Evolutionary conservation across 2,329 filamentous ascomycete genomes (phyloP).

Genomic region (Penicillium hordei): DNA sequence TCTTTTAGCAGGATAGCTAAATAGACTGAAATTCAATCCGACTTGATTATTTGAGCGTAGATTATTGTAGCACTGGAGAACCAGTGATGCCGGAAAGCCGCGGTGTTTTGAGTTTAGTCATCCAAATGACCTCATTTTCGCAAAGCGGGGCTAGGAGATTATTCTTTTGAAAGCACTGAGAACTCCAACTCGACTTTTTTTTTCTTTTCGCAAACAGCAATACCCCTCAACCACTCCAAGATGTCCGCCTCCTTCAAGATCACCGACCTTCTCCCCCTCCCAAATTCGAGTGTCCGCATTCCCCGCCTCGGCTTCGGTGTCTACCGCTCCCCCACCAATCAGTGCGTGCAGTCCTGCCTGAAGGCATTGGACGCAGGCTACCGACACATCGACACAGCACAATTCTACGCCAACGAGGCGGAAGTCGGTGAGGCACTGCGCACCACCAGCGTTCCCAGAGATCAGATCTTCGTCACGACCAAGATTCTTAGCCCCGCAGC

Average conservation of each 20-base stretch:
- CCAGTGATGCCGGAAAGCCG: neutral
- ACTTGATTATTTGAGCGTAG: neutral
- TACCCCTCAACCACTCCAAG: constrained; percentile 6
- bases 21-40: neutral
- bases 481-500: constrained; percentile 62
- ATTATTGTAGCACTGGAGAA: neutral
- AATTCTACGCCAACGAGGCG: constrained; percentile 68
- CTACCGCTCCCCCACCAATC: constrained; percentile 58
- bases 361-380: constrained; percentile 56
- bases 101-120: constrained; percentile 5
- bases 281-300: constrained; percentile 54
- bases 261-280: constrained; percentile 51
- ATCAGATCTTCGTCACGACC: constrained; percentile 67
- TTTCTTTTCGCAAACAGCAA: constrained; percentile 2
- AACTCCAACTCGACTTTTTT: neutral
- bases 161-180: neutral
- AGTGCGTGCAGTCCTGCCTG: constrained; percentile 59
- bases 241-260: constrained; percentile 46
- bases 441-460: constrained; percentile 52
- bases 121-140: constrained; percentile 11
- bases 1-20: no score
- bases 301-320: constrained; percentile 71
- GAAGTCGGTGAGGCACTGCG: constrained; percentile 66
- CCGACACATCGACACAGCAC: constrained; percentile 60
- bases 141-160: constrained; percentile 11